Evolutionary conservation across 306 rosid species (phyloP).

Genomic region (Pterocarpus santalinus): DNA sequence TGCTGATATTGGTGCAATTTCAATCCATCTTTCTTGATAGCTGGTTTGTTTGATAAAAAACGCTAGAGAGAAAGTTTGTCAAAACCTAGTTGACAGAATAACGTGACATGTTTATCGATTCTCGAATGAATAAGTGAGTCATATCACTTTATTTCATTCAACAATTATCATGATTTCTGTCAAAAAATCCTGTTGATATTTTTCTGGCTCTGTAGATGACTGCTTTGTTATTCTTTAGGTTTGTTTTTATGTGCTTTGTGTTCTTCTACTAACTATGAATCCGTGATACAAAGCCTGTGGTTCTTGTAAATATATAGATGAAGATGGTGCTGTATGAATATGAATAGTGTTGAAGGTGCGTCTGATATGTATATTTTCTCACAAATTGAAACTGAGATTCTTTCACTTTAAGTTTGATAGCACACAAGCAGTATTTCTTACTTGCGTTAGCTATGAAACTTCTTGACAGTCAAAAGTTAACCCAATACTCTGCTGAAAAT

Average conservation of each 20-base stretch:
- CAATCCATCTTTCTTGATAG: constrained; percentile 74
- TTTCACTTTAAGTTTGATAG: too few relatives aligned
- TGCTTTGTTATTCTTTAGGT: constrained; percentile 18
- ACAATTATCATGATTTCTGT: too few relatives aligned
- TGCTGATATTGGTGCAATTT: constrained; percentile 74
- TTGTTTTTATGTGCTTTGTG: constrained; percentile 17
- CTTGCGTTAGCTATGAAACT: neutral
- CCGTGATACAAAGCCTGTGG: neutral
- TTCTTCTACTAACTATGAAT: constrained; percentile 4
- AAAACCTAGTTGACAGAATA: too few relatives aligned
- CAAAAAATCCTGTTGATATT: neutral
- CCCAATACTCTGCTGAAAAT: neutral
- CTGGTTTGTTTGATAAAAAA: constrained; percentile 61
- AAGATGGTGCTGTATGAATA: constrained; percentile 6
- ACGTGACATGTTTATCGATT: too few relatives aligned
- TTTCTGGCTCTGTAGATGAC: too few relatives aligned
- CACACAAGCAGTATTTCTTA: too few relatives aligned
- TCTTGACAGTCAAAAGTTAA: neutral
- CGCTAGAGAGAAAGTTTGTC: too few relatives aligned
- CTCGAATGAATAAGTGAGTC: too few relatives aligned
- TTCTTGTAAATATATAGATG: constrained; percentile 41
- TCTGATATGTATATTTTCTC: neutral
- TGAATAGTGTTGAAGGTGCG: constrained; percentile 18
- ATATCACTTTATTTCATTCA: too few relatives aligned
- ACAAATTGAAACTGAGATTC: neutral